A percentile compares a stretch with the other conserved stretches of the same genome.
These are phyloP conservation scores for Postia placenta DNA, from an alignment of 768 basidiomycete species.

Conservation along the genomic window DNA sequence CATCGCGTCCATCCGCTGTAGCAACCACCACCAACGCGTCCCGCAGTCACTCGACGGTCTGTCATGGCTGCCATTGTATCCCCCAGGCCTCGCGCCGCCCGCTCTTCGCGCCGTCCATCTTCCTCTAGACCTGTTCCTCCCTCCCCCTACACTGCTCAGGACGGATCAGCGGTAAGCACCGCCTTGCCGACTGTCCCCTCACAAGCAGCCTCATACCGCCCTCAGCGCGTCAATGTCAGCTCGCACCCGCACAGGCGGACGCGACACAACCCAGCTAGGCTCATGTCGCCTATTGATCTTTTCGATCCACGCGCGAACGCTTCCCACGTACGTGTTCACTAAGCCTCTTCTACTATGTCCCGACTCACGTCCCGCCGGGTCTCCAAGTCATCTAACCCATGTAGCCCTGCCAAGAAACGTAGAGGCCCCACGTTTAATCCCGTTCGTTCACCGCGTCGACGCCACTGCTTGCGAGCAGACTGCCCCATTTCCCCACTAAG, in stretches of 20 bases:
- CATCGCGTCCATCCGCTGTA: constrained; percentile 8
- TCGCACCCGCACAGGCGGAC: constrained; percentile 16
- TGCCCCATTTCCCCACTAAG: constrained; percentile 30
- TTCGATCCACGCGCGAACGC: constrained; percentile 20
- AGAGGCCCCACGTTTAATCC: constrained; percentile 26
- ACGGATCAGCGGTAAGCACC: no score
- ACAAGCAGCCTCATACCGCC: no score
- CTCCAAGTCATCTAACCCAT: constrained; percentile 33
- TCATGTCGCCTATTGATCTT: constrained; percentile 34
- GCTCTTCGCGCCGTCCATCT: background rate
- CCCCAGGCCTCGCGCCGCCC: constrained; percentile 31
- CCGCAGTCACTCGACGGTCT: constrained; percentile 4
- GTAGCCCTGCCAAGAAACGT: constrained; percentile 32
- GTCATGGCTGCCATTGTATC: constrained; percentile 39
- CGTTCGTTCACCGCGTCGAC: constrained; percentile 36
- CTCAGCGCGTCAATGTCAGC: constrained; percentile 23
- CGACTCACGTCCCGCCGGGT: constrained; percentile 22
- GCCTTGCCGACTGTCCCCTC: no score
- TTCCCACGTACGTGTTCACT: constrained; percentile 12
- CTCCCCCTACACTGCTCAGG: constrained; percentile 24
- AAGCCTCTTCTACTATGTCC: constrained; percentile 15
- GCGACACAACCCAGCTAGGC: constrained; percentile 25
- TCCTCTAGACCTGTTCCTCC: constrained; percentile 3
- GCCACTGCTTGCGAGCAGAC: constrained; percentile 36
- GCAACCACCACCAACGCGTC: constrained; percentile 7